These are phyloP conservation scores for Pyrenophora teres DNA, from an alignment of 2,329 filamentous ascomycete species.

Conservation along the genomic window DNA sequence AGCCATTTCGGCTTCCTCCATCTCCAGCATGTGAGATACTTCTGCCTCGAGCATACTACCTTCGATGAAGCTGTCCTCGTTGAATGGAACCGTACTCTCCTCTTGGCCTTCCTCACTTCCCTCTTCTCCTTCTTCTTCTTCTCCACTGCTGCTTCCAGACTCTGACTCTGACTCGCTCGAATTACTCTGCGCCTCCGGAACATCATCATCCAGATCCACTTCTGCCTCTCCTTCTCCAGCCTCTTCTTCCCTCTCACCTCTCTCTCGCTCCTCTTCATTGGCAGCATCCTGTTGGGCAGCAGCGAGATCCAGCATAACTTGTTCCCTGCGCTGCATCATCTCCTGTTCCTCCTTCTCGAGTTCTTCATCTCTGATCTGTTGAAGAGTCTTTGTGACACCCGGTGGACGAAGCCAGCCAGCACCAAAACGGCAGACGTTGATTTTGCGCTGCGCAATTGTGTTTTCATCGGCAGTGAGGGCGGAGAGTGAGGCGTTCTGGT, in stretches of 20 bases:
- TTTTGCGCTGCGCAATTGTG: slow-evolving; percentile 73
- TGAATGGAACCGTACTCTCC: slow-evolving; percentile 52
- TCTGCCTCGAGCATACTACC: slow-evolving; percentile 49
- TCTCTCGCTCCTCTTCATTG: slow-evolving; percentile 48
- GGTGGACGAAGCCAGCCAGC: slow-evolving; percentile 89
- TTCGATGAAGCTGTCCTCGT: slow-evolving; percentile 55
- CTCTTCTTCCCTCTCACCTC: slow-evolving; percentile 47
- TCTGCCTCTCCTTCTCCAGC: slow-evolving; percentile 31
- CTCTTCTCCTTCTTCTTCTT: slow-evolving; percentile 12
- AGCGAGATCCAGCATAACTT: slow-evolving; percentile 73
- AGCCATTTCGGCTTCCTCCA: slow-evolving; percentile 55
- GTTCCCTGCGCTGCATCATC: slow-evolving; percentile 72
- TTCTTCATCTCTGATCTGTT: slow-evolving; percentile 87
- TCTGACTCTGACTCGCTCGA: slow-evolving; percentile 26
- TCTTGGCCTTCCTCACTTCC: slow-evolving; percentile 29
- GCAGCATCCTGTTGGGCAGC: slow-evolving; percentile 56
- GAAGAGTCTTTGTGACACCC: slow-evolving; percentile 84
- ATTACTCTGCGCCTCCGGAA: slow-evolving; percentile 42
- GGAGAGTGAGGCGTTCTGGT: slow-evolving; percentile 57
- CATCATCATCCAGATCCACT: slow-evolving; percentile 50
- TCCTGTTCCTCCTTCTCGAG: slow-evolving; percentile 86
- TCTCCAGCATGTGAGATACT: slow-evolving; percentile 46
- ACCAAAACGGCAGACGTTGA: slow-evolving; percentile 84
- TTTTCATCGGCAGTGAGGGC: slow-evolving; percentile 77
- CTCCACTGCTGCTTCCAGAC: slow-evolving; percentile 43